These are phyloP conservation scores for Flaveria trinervia DNA, from an alignment of 129 eudicot species.

Conservation along the genomic window DNA sequence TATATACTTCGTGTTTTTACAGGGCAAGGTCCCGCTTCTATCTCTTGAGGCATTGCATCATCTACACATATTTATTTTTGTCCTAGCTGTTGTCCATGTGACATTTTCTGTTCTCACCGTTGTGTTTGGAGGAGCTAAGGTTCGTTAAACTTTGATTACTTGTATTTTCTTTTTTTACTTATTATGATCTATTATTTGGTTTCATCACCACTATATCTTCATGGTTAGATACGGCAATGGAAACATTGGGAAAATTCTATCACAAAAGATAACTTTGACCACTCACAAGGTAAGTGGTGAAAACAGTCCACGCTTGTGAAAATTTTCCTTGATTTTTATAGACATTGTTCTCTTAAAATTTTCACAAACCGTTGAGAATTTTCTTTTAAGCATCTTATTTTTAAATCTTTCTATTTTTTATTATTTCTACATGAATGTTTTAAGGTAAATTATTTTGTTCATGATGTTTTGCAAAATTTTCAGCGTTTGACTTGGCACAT, in stretches of 20 bases:
- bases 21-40: constrained; percentile 64
- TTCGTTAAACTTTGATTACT: constrained; percentile 7
- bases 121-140: constrained; percentile 62
- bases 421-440: background rate
- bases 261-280: constrained; percentile 24
- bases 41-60: constrained; percentile 70
- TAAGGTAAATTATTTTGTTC: background rate
- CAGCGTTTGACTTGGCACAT: background rate
- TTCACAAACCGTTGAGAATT: background rate
- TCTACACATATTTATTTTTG: constrained; percentile 80
- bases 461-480: background rate
- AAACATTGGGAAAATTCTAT: constrained; percentile 68
- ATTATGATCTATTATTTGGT: background rate
- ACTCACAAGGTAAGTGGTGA: constrained; percentile 30
- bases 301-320: background rate
- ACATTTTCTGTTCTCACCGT: constrained; percentile 60
- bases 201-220: background rate
- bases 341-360: background rate
- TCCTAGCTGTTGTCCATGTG: constrained; percentile 72
- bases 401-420: background rate
- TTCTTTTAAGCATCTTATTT: background rate
- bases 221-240: constrained; percentile 66
- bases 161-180: background rate
- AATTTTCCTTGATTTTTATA: background rate
- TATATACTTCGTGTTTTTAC: constrained; percentile 16